Evolutionary conservation across 306 rosid species (phyloP).

Genomic region (Prunus mongolica): DNA sequence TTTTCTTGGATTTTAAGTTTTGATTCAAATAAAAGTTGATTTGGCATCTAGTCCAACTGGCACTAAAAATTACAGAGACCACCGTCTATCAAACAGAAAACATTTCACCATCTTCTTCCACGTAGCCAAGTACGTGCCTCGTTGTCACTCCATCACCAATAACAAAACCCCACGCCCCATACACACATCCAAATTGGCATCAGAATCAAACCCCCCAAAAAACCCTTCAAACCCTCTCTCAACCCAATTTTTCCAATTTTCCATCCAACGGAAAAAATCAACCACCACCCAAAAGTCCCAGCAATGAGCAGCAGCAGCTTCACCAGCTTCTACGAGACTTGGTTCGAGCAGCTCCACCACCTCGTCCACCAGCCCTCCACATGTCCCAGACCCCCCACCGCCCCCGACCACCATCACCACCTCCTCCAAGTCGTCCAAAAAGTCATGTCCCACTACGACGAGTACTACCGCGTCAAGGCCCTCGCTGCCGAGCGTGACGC

Average conservation of each 20-base stretch:
- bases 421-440: slow-evolving; percentile 36
- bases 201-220: neutral
- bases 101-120: neutral
- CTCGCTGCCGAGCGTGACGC: slow-evolving; percentile 47
- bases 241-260: neutral
- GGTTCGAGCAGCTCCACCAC: slow-evolving; percentile 49
- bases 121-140: neutral
- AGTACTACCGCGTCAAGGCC: slow-evolving; percentile 48
- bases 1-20: too few species aligned
- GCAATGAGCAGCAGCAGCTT: slow-evolving; percentile 19
- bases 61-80: too few species aligned
- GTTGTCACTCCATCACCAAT: neutral
- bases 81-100: neutral
- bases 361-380: slow-evolving; percentile 40
- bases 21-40: too few species aligned
- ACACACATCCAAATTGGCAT: neutral
- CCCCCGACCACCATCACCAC: slow-evolving; percentile 23
- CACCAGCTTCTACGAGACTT: slow-evolving; percentile 44
- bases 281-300: neutral
- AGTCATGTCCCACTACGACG: slow-evolving; percentile 53
- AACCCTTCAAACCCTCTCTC: neutral
- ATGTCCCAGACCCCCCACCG: slow-evolving; percentile 20
- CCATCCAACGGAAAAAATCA: too few species aligned
- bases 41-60: too few species aligned
- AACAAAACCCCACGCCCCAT: neutral